phyloP scores from a whole-genome alignment of 768 basidiomycete genomes.

The Amyloporia xantha region DNA sequence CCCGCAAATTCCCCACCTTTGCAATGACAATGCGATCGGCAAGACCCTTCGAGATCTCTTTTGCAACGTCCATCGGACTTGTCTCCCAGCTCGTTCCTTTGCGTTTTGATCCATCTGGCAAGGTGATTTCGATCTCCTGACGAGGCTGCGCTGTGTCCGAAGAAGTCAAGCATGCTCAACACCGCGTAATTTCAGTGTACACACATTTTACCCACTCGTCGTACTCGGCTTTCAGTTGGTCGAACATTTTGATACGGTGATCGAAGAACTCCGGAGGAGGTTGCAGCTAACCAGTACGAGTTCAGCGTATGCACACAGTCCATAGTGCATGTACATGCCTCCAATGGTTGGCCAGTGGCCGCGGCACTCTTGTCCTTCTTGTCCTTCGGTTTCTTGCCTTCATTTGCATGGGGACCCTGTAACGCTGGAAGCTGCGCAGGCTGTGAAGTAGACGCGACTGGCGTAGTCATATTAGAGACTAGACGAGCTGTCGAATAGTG shows the following conservation, averaged over 20 bases:
- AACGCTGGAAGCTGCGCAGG: slow-evolving; percentile 41
- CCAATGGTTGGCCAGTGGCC: slow-evolving; percentile 51
- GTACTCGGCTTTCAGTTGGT: no score
- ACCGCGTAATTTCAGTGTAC: no score
- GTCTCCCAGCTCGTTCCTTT: slow-evolving; percentile 93
- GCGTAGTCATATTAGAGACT: slow-evolving; percentile 43
- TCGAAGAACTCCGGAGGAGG: no score
- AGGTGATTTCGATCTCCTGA: slow-evolving; percentile 73
- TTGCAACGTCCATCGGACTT: slow-evolving; percentile 85
- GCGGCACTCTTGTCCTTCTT: slow-evolving; percentile 28
- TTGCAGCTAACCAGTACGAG: no score
- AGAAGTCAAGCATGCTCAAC: no score
- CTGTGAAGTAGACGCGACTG: slow-evolving; percentile 49
- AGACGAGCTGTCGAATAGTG: background rate
- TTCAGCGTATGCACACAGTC: no score
- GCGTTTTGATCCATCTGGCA: slow-evolving; percentile 81
- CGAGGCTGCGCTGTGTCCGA: slow-evolving; percentile 60
- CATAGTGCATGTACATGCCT: slow-evolving; percentile 57
- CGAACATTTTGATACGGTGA: no score
- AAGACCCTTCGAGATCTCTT: slow-evolving; percentile 78
- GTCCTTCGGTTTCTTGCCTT: slow-evolving; percentile 34
- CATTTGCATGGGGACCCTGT: slow-evolving; percentile 31
- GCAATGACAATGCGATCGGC: slow-evolving; percentile 90
- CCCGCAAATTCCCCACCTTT: slow-evolving; percentile 51
- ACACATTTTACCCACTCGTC: no score